Evolutionary conservation across 176 grass and related monocot species (phyloP).

Genomic region (Oryza meyeriana): DNA sequence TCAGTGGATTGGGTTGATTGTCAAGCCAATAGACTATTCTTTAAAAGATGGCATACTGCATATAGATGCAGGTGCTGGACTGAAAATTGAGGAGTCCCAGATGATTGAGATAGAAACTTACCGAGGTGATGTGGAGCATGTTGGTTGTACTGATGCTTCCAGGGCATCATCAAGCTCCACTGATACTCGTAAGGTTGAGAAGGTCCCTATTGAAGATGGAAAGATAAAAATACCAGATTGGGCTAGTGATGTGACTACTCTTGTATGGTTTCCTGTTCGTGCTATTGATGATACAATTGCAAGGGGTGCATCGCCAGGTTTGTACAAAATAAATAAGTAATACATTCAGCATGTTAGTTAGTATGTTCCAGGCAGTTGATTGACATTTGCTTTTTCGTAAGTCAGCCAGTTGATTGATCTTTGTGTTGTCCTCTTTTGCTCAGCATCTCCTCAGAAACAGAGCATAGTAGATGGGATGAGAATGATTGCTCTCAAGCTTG

Average conservation of each 20-base stretch:
- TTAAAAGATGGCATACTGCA: slow-evolving; percentile 84
- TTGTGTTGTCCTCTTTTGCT: slow-evolving; percentile 26
- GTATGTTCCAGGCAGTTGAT: not conserved
- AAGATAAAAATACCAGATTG: slow-evolving; percentile 90
- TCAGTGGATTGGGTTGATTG: slow-evolving; percentile 94
- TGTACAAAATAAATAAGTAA: slow-evolving; percentile 35
- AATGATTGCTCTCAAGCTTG: slow-evolving; percentile 99
- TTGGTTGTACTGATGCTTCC: slow-evolving; percentile 24
- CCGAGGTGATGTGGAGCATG: slow-evolving; percentile 26
- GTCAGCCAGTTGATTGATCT: slow-evolving; percentile 9
- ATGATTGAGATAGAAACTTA: slow-evolving; percentile 91
- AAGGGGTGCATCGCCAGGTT: slow-evolving; percentile 82
- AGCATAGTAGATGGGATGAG: slow-evolving; percentile 97
- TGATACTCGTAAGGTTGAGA: slow-evolving; percentile 47
- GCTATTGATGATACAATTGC: slow-evolving; percentile 89
- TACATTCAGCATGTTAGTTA: slow-evolving; percentile 16
- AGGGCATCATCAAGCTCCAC: not conserved
- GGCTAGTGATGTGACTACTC: slow-evolving; percentile 72
- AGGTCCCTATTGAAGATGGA: slow-evolving; percentile 72
- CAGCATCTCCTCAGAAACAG: slow-evolving; percentile 76
- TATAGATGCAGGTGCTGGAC: slow-evolving; percentile 88
- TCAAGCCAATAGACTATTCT: slow-evolving; percentile 93
- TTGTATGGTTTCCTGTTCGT: slow-evolving; percentile 93
- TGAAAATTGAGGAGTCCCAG: slow-evolving; percentile 82
- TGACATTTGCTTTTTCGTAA: not conserved